A percentile compares a stretch with the other conserved stretches of the same genome.
phyloP scores from a whole-genome alignment of 805 yeast species.

The Metschnikowia aberdeeniae region DNA sequence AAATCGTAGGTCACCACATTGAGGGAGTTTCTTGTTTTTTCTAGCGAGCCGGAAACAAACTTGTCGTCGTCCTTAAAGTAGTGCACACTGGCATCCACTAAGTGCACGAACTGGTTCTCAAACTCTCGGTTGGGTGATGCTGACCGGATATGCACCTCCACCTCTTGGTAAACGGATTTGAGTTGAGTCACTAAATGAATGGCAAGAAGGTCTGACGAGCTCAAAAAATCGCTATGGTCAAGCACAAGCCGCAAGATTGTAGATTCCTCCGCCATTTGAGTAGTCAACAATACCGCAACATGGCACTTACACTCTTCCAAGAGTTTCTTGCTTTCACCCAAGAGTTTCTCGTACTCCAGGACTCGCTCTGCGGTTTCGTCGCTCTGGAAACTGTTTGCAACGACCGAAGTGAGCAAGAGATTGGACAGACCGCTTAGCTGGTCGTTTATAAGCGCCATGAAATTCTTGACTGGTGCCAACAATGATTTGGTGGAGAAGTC shows the following conservation, averaged over 20 bases:
- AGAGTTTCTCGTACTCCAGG: constrained; percentile 23
- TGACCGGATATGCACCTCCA: constrained; percentile 13
- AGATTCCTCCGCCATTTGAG: constrained; percentile 8
- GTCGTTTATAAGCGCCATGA: constrained; percentile 29
- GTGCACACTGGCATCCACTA: constrained; percentile 3
- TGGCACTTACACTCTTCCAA: constrained; percentile 25
- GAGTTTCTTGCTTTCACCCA: constrained; percentile 22
- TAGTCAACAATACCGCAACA: constrained; percentile 29
- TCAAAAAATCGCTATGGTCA: constrained; percentile 30
- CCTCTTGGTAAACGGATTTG: constrained; percentile 4
- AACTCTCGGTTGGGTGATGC: constrained; percentile 13
- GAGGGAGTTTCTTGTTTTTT: constrained; percentile 1
- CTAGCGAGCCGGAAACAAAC: neutral
- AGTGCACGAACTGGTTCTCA: constrained; percentile 14
- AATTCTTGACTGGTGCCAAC: constrained; percentile 29
- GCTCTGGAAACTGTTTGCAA: constrained; percentile 10
- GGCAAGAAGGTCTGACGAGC: constrained; percentile 32
- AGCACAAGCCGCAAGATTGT: constrained; percentile 25
- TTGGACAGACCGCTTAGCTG: constrained; percentile 25
- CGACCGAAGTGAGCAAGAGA: constrained; percentile 25
- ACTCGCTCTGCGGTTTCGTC: constrained; percentile 15
- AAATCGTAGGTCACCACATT: constrained; percentile 14
- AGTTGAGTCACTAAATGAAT: constrained; percentile 26
- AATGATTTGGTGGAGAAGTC: constrained; percentile 27
- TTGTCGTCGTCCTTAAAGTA: constrained; percentile 11